phyloP scores from a whole-genome alignment of 1,284 basidiomycete species.

The Ganoderma multipileum region DNA sequence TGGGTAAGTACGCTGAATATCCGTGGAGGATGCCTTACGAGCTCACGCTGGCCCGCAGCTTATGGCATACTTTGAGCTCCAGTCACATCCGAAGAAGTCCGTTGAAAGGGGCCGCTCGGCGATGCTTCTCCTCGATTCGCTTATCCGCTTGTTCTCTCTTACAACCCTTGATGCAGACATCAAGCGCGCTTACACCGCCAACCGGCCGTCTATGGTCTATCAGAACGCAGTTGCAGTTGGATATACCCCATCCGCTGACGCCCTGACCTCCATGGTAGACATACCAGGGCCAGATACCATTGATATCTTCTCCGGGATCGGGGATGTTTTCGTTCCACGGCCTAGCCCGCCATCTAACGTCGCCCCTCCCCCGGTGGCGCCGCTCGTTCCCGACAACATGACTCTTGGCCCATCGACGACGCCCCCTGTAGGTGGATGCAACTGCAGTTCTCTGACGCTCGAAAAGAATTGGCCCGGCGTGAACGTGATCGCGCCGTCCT shows the following conservation, averaged over 20 bases:
- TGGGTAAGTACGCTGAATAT: conserved; percentile 57
- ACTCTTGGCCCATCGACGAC: neutral
- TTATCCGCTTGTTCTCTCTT: conserved; percentile 26
- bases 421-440: conserved; percentile 6
- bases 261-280: neutral
- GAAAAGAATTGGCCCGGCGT: conserved; percentile 54
- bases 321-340: neutral
- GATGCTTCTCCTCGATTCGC: conserved; percentile 23
- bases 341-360: neutral
- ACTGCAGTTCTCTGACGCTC: conserved; percentile 61
- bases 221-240: conserved; percentile 33
- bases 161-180: conserved; percentile 49
- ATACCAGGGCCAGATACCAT: neutral
- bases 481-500: conserved; percentile 62
- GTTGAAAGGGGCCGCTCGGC: conserved; percentile 16
- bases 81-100: conserved; percentile 21
- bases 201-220: conserved; percentile 45
- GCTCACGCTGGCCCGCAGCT: conserved; percentile 10
- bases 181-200: conserved; percentile 41
- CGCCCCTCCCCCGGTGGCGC: neutral
- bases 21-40: neutral
- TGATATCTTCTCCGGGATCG: neutral
- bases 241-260: neutral
- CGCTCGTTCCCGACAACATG: neutral
- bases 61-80: conserved; percentile 28